A percentile compares a stretch with the other conserved stretches of the same genome.
Evolutionary conservation across 768 basidiomycete species (phyloP).

Genomic region (Antrodiella citrinella): DNA sequence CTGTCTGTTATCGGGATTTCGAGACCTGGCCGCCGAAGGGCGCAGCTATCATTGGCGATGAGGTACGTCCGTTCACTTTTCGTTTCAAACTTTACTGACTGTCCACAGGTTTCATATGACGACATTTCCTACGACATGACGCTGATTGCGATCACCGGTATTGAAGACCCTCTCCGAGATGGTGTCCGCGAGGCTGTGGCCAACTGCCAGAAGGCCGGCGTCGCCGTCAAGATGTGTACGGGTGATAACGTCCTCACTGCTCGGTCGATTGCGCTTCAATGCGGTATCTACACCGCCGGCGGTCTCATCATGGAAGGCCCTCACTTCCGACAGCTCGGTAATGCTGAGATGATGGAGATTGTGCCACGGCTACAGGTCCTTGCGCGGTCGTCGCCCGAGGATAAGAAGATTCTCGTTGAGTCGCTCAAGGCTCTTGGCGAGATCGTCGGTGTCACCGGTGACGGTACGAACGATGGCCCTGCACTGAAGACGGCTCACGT

Average conservation of each 20-base stretch:
- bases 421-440: conserved; percentile 82
- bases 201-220: conserved; percentile 83
- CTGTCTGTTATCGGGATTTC: conserved; percentile 89
- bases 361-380: conserved; percentile 93
- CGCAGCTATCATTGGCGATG: conserved; percentile 35
- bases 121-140: conserved; percentile 66
- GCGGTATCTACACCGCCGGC: conserved; percentile 89
- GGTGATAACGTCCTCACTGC: conserved; percentile 95
- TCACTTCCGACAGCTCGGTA: conserved; percentile 72
- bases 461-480: conserved; percentile 97
- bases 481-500: conserved; percentile 94
- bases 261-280: conserved; percentile 93
- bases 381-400: conserved; percentile 94
- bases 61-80: conserved; percentile 33
- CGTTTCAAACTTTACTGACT: not conserved
- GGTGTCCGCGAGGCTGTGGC: conserved; percentile 87
- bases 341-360: conserved; percentile 67
- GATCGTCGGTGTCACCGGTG: conserved; percentile 93
- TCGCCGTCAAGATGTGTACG: conserved; percentile 96
- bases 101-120: conserved; percentile 53
- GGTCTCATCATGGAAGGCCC: conserved; percentile 99
- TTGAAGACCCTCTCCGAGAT: conserved; percentile 90
- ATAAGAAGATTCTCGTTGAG: conserved; percentile 91
- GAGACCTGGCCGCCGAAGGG: conserved; percentile 73
- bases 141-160: conserved; percentile 85